Evolutionary conservation across 495 filamentous ascomycete species (phyloP).

Genomic region (Glonium stellatum): DNA sequence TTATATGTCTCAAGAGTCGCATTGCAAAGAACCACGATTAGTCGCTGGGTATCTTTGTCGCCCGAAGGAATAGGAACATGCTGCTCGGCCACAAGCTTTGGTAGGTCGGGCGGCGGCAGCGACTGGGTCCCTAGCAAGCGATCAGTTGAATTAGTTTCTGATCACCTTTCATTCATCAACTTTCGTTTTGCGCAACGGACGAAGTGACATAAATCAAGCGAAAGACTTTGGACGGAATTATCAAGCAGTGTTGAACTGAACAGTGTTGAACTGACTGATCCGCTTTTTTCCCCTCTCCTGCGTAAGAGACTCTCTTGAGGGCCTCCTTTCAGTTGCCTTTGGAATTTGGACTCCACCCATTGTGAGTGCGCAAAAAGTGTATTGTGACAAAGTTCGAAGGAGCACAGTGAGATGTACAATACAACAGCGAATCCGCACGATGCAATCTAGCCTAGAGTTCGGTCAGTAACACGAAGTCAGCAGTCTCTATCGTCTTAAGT

Average conservation of each 20-base stretch:
- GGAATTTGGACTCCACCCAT: constrained; percentile 21
- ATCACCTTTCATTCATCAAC: neutral
- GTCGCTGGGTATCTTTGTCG: constrained; percentile 80
- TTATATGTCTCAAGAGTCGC: constrained; percentile 96
- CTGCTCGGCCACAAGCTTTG: constrained; percentile 87
- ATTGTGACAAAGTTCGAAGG: neutral
- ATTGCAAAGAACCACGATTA: constrained; percentile 95
- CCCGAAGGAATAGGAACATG: constrained; percentile 72
- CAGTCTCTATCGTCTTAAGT: neutral
- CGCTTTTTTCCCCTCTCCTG: constrained; percentile 33
- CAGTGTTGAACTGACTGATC: constrained; percentile 30
- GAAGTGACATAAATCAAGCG: constrained; percentile 2
- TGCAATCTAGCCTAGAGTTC: neutral
- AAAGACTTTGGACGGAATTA: neutral
- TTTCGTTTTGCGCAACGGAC: neutral
- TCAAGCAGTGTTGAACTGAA: constrained; percentile 12
- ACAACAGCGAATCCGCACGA: neutral
- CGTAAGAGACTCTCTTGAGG: constrained; percentile 19
- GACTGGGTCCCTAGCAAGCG: constrained; percentile 69
- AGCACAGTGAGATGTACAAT: neutral
- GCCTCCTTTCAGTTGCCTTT: constrained; percentile 5
- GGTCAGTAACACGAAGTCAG: neutral
- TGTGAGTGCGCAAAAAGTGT: neutral
- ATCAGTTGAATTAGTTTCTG: constrained; percentile 6
- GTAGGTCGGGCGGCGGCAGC: constrained; percentile 81